phyloP scores from a whole-genome alignment of 805 yeast species.

The Wickerhamomyces strasburgensis region DNA sequence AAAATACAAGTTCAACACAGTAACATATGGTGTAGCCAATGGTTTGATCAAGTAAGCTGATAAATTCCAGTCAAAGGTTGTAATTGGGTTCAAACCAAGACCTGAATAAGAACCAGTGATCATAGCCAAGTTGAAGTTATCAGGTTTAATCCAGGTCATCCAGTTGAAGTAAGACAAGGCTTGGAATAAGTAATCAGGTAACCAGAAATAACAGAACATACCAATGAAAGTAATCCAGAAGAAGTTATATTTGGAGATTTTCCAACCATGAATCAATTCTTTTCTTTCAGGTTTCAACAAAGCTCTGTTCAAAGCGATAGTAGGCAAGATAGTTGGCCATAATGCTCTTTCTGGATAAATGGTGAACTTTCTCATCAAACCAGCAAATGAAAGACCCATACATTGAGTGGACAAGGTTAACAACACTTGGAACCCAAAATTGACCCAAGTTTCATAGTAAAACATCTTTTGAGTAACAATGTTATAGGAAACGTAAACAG shows the following conservation, averaged over 20 bases:
- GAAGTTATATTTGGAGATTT: constrained; percentile 31
- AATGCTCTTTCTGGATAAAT: constrained; percentile 47
- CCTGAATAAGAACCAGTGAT: constrained; percentile 45
- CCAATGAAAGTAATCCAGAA: constrained; percentile 27
- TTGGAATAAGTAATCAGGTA: constrained; percentile 38
- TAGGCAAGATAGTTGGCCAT: constrained; percentile 53
- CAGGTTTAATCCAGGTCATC: constrained; percentile 55
- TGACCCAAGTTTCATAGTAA: constrained; percentile 27
- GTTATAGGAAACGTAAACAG: constrained; percentile 33
- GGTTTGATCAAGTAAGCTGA: constrained; percentile 35
- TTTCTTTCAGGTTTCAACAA: constrained; percentile 34
- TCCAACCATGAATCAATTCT: constrained; percentile 30
- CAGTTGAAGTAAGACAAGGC: constrained; percentile 44
- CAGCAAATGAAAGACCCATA: constrained; percentile 65
- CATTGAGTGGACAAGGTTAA: constrained; percentile 53
- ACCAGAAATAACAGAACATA: constrained; percentile 40
- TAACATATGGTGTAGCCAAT: constrained; percentile 43
- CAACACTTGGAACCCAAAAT: constrained; percentile 48
- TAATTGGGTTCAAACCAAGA: constrained; percentile 47
- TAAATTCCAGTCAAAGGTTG: constrained; percentile 52
- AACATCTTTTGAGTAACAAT: constrained; percentile 32
- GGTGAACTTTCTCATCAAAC: constrained; percentile 52
- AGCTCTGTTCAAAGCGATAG: constrained; percentile 46
- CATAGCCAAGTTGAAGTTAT: constrained; percentile 41
- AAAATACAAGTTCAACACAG: constrained; percentile 26